A percentile compares a stretch with the other conserved stretches of the same genome.
These are phyloP conservation scores for Magnaporthales sp. DNA, from an alignment of 2,329 filamentous ascomycete species.

Conservation along the genomic window DNA sequence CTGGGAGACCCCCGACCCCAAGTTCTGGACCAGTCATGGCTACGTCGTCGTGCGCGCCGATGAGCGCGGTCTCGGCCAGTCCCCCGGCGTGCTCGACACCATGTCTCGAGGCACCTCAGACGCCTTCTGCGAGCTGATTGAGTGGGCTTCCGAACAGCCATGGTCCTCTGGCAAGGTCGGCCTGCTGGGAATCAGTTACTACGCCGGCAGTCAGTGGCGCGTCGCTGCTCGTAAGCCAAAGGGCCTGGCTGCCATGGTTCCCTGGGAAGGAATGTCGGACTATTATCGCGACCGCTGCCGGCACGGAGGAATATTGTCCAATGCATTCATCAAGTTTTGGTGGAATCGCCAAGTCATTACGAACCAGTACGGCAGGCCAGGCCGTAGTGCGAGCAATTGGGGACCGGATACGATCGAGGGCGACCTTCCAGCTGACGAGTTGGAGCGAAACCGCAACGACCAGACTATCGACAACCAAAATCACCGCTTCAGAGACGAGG, in stretches of 20 bases:
- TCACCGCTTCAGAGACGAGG: slow-evolving; percentile 51
- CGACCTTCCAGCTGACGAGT: slow-evolving; percentile 42
- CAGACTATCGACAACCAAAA: slow-evolving; percentile 36
- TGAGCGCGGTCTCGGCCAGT: slow-evolving; percentile 38
- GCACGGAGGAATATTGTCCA: slow-evolving; percentile 53
- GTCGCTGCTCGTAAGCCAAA: slow-evolving; percentile 37
- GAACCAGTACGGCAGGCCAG: slow-evolving; percentile 58
- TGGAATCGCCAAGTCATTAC: slow-evolving; percentile 58
- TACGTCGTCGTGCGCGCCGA: slow-evolving; percentile 48
- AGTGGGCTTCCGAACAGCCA: slow-evolving; percentile 36
- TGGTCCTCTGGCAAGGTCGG: slow-evolving; percentile 42
- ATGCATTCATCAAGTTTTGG: slow-evolving; percentile 54
- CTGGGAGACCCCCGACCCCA: slow-evolving; percentile 51
- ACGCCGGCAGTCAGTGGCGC: slow-evolving; percentile 37
- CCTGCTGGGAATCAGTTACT: slow-evolving; percentile 38
- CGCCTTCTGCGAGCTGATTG: slow-evolving; percentile 38
- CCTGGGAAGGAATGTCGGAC: slow-evolving; percentile 45
- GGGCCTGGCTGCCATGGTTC: slow-evolving; percentile 37
- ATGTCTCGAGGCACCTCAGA: slow-evolving; percentile 40
- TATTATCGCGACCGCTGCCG: slow-evolving; percentile 48
- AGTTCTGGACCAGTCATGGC: slow-evolving; percentile 44
- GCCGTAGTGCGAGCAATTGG: slow-evolving; percentile 40
- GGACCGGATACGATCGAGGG: slow-evolving; percentile 50
- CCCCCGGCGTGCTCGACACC: slow-evolving; percentile 35
- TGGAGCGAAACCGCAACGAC: slow-evolving; percentile 37